Evolutionary conservation across 768 basidiomycete genomes (phyloP), one percentile per base, ranked within the genome.

Genomic region (Panus rudis): DNA sequence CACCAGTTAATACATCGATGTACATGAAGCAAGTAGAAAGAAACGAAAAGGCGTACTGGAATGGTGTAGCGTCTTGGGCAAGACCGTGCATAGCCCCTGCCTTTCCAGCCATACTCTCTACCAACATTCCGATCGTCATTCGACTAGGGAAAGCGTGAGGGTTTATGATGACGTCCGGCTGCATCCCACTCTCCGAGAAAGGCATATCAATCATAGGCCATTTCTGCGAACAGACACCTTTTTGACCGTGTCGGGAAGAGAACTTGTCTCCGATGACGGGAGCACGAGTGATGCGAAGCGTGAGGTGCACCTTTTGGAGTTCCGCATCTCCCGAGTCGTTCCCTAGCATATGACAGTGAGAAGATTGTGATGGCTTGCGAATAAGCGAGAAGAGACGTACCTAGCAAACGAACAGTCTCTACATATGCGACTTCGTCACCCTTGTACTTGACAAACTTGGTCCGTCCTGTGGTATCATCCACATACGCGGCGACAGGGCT

Each of bases 81-180:
- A 99, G 72, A 32, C 96, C 96, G 53, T 98, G 96, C 88, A 98
- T 89, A 6, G 94, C 87, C 45, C 96, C 96, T 2, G 96, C 87
- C 64, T 99, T 99, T n/a, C 96, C 96, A 0, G 96, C 96, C 81
- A 98, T 83, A 65, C 91, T 94, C 72, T 99, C 96, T 45, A 99
- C 92, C 61, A 99, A 82, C 96, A 99, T 99, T 46, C 96, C 96
- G 55, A 99, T 99, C 1, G 96, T 99, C 96, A 99, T 99, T 53
- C 96, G 89, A 72, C 84, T 88, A 2, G 96, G 96, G 73, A 99
- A 99, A 13, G 96, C 96, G 62, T 99, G 96, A 26, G 96, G 96
- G 66, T 99, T 99, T 71, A 99, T 98, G 62, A 99, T 98, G 39
- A 99, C 80, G 64, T 99, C 96, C 1, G 96, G 96, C 63, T 97